Evolutionary conservation across 371 early-diverging fungal species (phyloP).

Genomic region (Cokeromyces recurvatus): DNA sequence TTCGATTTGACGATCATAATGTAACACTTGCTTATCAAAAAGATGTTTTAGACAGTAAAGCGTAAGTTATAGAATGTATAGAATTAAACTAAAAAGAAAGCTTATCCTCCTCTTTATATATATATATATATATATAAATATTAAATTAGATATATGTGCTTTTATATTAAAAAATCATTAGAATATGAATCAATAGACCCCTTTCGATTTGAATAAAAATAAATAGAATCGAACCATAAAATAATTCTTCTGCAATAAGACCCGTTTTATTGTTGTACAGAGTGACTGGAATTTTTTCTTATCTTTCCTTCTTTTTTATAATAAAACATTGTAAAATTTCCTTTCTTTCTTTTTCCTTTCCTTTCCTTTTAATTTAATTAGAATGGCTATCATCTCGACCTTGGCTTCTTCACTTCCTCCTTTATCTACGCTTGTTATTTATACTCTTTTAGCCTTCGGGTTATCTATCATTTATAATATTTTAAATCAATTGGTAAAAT

Average conservation of each 20-base stretch:
- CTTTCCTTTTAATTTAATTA: no score
- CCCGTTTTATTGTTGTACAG: no score
- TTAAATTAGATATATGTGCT: slow-evolving; percentile 77
- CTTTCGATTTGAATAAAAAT: slow-evolving; percentile 7
- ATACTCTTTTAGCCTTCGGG: slow-evolving; percentile 25
- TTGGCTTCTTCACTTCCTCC: slow-evolving; percentile 14
- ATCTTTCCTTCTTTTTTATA: no score
- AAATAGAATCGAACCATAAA: no score
- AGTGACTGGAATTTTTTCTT: no score
- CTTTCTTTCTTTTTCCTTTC: no score
- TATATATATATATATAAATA: background rate
- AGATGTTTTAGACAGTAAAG: slow-evolving; percentile 75
- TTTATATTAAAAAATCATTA: slow-evolving; percentile 71
- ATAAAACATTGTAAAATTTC: no score
- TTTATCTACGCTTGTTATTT: slow-evolving; percentile 16
- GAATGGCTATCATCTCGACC: slow-evolving; percentile 24
- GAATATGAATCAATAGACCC: slow-evolving; percentile 44
- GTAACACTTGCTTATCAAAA: slow-evolving; percentile 67
- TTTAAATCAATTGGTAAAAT: slow-evolving; percentile 40
- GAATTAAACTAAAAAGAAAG: background rate
- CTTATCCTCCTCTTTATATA: no score
- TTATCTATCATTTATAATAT: slow-evolving; percentile 35
- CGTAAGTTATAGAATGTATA: no score
- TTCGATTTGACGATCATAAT: slow-evolving; percentile 83
- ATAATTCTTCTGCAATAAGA: slow-evolving; percentile 16